These are phyloP conservation scores for Ganoderma sp. DNA, from an alignment of 1,284 basidiomycete genomes.

Conservation along the genomic window DNA sequence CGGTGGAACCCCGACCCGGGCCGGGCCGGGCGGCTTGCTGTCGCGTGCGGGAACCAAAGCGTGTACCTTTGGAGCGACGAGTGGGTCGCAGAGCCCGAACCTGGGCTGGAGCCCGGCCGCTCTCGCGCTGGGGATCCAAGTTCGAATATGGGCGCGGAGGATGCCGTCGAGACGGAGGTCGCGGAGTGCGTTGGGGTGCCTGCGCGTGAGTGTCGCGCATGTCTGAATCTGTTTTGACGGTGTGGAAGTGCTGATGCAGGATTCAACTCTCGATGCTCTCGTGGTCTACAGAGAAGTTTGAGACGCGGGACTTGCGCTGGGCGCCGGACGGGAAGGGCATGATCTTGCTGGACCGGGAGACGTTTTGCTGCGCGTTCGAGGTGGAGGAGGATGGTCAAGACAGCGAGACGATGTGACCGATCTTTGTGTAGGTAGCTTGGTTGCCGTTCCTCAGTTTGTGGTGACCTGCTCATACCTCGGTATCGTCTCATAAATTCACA, in stretches of 20 bases:
- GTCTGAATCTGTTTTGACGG: not conserved
- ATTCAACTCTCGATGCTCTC: constrained; percentile 1
- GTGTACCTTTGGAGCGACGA: constrained; percentile 85
- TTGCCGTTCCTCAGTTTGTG: not conserved
- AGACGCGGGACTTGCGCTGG: constrained; percentile 72
- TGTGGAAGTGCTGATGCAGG: constrained; percentile 11
- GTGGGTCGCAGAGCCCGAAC: constrained; percentile 59
- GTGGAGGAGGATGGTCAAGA: constrained; percentile 58
- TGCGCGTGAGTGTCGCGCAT: constrained; percentile 58
- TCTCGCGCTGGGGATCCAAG: not conserved
- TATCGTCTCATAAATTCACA: not conserved
- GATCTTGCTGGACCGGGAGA: constrained; percentile 70
- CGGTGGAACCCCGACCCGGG: constrained; percentile 74
- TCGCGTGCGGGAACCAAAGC: constrained; percentile 73
- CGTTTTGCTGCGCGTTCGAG: constrained; percentile 86
- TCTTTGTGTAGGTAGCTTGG: not conserved
- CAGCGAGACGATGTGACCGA: not conserved
- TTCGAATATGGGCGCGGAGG: not conserved
- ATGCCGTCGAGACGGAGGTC: constrained; percentile 53
- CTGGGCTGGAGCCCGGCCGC: not conserved
- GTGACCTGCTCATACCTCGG: not conserved
- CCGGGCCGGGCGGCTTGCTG: constrained; percentile 65
- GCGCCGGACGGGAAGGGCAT: constrained; percentile 85
- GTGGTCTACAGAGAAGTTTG: constrained; percentile 59
- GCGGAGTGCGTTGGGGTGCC: constrained; percentile 84